phyloP scores from a whole-genome alignment of 257 asterid genomes.

The Solanum sparsipilum region DNA sequence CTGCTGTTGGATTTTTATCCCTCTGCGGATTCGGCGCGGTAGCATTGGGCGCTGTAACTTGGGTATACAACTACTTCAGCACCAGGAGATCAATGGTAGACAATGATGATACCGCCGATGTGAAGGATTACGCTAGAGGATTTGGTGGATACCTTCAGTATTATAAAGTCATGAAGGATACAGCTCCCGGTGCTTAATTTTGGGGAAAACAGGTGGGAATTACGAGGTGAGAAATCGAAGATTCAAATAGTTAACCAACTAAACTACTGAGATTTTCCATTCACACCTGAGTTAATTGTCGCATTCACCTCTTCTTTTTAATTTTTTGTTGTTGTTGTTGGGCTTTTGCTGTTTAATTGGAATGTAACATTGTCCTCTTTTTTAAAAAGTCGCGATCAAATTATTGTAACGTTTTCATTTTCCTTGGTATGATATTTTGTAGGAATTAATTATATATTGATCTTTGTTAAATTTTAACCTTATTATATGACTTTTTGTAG shows the following conservation, averaged over 20 bases:
- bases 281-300: neutral
- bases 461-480: neutral
- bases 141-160: conserved; percentile 49
- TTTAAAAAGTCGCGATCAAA: neutral
- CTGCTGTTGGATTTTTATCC: conserved; percentile 36
- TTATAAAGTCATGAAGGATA: conserved; percentile 48
- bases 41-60: neutral
- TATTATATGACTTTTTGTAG: neutral
- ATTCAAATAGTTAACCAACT: neutral
- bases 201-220: neutral
- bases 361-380: neutral
- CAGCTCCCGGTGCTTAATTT: conserved; percentile 76
- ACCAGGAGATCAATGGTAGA: conserved; percentile 35
- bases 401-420: neutral
- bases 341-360: neutral
- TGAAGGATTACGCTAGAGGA: conserved; percentile 56
- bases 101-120: conserved; percentile 33
- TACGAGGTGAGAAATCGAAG: neutral
- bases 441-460: too few relatives aligned
- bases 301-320: neutral
- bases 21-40: conserved; percentile 31
- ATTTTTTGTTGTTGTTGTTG: neutral
- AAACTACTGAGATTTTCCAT: neutral
- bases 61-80: conserved; percentile 30
- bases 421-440: neutral